These are phyloP conservation scores for Cyberlindnera sargentensis DNA, from an alignment of 805 yeast genomes.

Conservation along the genomic window DNA sequence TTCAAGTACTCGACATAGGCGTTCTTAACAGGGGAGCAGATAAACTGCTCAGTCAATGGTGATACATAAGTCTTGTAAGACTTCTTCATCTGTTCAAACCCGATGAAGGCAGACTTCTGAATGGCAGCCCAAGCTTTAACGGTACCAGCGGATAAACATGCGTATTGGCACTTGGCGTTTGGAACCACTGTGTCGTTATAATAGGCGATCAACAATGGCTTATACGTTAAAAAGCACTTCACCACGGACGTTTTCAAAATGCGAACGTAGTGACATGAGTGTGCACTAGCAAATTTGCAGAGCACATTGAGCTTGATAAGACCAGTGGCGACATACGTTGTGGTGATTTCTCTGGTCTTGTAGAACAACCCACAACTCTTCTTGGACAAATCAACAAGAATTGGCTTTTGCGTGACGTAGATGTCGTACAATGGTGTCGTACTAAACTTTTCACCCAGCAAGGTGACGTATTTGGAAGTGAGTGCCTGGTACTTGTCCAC, in stretches of 20 bases:
- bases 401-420: slow-evolving; percentile 2
- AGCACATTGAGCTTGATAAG: slow-evolving; percentile 4
- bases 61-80: slow-evolving; percentile 6
- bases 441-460: slow-evolving; percentile 1
- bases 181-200: slow-evolving; percentile 6
- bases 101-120: slow-evolving; percentile 1
- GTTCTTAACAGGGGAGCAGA: background rate
- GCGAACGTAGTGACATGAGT: background rate
- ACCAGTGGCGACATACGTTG: slow-evolving; percentile 7
- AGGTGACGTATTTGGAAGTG: slow-evolving; percentile 9
- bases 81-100: background rate
- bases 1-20: slow-evolving; percentile 7
- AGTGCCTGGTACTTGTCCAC: slow-evolving; percentile 10
- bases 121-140: background rate
- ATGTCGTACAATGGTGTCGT: slow-evolving; percentile 5
- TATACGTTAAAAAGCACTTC: slow-evolving; percentile 1
- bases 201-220: slow-evolving; percentile 6
- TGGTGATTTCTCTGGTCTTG: background rate
- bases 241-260: background rate
- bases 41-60: slow-evolving; percentile 2
- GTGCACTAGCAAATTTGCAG: slow-evolving; percentile 2
- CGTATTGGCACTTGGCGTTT: background rate
- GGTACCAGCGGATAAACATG: background rate
- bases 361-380: background rate
- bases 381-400: background rate